Evolutionary conservation across 202 grass and related monocot species (phyloP).

Genomic region (Elaeis oleifera): DNA sequence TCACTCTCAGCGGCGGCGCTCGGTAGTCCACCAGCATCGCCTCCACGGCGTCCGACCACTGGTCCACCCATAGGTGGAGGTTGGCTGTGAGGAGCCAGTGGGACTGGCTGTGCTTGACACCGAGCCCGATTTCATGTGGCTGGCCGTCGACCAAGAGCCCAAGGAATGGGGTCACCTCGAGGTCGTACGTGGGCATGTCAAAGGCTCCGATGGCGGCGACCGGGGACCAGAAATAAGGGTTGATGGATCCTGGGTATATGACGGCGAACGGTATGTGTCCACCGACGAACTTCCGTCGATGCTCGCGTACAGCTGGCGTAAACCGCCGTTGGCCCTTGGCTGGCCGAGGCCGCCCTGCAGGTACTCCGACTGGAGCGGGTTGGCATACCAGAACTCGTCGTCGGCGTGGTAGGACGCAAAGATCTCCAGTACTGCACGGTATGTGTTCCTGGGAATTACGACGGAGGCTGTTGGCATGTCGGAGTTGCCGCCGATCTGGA

Average conservation of each 20-base stretch:
- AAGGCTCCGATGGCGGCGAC: constrained; percentile 5
- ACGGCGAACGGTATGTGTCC: background rate
- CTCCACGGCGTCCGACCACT: background rate
- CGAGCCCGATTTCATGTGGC: constrained; percentile 2
- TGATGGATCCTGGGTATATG: constrained; percentile 10
- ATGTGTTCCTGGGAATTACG: constrained; percentile 1
- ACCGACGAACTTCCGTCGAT: constrained; percentile 3
- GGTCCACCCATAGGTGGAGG: constrained; percentile 9
- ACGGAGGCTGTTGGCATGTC: background rate
- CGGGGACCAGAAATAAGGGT: constrained; percentile 10
- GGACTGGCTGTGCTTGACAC: background rate
- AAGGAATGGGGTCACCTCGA: constrained; percentile 11
- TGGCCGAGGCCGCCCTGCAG: background rate
- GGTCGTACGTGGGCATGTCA: constrained; percentile 8
- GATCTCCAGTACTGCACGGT: constrained; percentile 11
- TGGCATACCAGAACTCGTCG: constrained; percentile 2
- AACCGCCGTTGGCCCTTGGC: background rate
- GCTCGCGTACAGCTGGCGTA: constrained; percentile 10
- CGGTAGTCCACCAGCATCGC: background rate
- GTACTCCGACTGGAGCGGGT: background rate
- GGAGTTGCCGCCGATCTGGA: constrained; percentile 3
- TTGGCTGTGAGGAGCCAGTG: constrained; percentile 7
- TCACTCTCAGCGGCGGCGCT: constrained; percentile 7
- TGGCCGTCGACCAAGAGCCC: background rate
- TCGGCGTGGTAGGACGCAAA: constrained; percentile 21